Evolutionary conservation across 1,139 yeast species (phyloP).

Genomic region (Blastobotrys ciferrii): DNA sequence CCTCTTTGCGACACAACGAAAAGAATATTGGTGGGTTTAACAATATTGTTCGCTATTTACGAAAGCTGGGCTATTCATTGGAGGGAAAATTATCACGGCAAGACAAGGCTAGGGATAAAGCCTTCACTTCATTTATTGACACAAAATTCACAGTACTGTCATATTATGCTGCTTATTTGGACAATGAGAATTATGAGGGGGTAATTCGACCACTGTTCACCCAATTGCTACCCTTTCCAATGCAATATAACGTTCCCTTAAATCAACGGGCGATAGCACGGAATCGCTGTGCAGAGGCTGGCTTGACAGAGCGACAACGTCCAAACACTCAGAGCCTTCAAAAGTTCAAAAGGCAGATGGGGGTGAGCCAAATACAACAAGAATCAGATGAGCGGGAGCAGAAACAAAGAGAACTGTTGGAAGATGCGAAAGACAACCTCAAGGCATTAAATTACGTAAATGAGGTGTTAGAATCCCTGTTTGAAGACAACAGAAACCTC

Average conservation of each 20-base stretch:
- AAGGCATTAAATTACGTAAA: conserved; percentile 42
- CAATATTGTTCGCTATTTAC: conserved; percentile 45
- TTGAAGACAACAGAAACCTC: not conserved
- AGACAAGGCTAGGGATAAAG: conserved; percentile 29
- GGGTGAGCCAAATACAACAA: conserved; percentile 25
- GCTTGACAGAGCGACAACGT: conserved; percentile 13
- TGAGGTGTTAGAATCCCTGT: conserved; percentile 1
- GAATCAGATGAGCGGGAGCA: conserved; percentile 46
- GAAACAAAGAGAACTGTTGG: conserved; percentile 45
- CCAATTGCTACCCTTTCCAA: conserved; percentile 68
- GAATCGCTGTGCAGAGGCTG: conserved; percentile 41
- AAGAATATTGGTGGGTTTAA: conserved; percentile 43
- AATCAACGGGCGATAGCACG: conserved; percentile 50
- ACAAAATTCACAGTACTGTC: conserved; percentile 50
- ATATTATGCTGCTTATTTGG: conserved; percentile 60
- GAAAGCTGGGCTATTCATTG: conserved; percentile 24
- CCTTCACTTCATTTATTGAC: conserved; percentile 42
- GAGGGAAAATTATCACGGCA: conserved; percentile 24
- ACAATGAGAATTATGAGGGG: conserved; percentile 60
- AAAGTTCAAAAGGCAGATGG: conserved; percentile 10
- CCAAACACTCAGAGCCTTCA: not conserved
- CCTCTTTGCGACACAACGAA: conserved; percentile 46
- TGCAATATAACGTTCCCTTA: conserved; percentile 78
- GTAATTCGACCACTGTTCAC: conserved; percentile 63
- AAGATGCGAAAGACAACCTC: conserved; percentile 53